Percentiles rank a stretch among this genome's conserved stretches.
Evolutionary conservation across 2,329 filamentous ascomycete genomes (phyloP).

Genomic region (Xylariaceae sp.): DNA sequence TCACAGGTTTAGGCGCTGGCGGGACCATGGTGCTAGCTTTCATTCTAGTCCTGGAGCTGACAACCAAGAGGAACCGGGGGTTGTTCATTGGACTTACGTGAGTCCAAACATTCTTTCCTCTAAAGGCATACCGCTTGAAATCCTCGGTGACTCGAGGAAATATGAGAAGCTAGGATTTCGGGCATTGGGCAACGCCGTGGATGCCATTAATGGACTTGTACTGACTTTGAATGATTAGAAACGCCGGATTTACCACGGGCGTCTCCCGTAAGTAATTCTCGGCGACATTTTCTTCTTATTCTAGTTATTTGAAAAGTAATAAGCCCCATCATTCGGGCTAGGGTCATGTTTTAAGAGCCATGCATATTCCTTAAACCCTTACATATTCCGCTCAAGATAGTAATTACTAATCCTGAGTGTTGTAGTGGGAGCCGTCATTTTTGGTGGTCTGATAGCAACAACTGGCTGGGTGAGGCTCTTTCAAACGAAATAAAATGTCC

Average conservation of each 20-base stretch:
- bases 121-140: neutral
- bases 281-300: too few relatives aligned
- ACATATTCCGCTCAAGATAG: too few relatives aligned
- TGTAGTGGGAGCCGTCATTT: constrained; percentile 75
- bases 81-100: constrained; percentile 73
- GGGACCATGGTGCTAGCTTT: constrained; percentile 76
- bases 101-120: constrained; percentile 14
- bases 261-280: too few relatives aligned
- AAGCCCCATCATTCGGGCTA: too few relatives aligned
- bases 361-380: too few relatives aligned
- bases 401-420: too few relatives aligned
- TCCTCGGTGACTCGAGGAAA: neutral
- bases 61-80: constrained; percentile 70
- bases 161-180: neutral
- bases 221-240: constrained; percentile 46
- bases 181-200: neutral
- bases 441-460: constrained; percentile 66
- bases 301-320: too few relatives aligned
- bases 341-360: too few relatives aligned
- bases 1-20: constrained; percentile 73
- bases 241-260: constrained; percentile 74
- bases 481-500: neutral
- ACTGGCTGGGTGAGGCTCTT: constrained; percentile 70
- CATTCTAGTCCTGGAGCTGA: constrained; percentile 78
- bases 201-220: neutral